Conservation (phyloP, 108 stramenopile genomes). For the Skeletonema costatum region DNA sequence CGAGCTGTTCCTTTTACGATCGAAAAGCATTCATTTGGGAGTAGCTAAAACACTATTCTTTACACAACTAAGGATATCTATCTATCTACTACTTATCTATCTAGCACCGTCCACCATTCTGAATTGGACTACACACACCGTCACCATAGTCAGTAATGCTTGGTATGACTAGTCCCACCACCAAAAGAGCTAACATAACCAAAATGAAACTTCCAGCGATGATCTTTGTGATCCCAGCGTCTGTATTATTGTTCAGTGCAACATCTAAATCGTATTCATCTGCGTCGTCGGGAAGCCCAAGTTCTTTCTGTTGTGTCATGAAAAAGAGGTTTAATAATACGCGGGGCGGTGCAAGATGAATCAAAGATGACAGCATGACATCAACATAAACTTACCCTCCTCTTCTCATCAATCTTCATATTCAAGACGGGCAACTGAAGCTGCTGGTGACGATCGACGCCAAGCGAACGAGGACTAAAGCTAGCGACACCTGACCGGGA, state of each 20-base stretch:
- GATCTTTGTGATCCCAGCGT: slow-evolving; percentile 82
- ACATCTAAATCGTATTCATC: slow-evolving; percentile 86
- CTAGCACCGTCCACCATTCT: slow-evolving; percentile 78
- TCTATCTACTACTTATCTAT: background rate
- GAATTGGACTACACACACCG: slow-evolving; percentile 83
- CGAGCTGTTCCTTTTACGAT: slow-evolving; percentile 88
- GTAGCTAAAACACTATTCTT: slow-evolving; percentile 10
- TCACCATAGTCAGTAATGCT: slow-evolving; percentile 74
- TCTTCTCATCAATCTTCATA: background rate
- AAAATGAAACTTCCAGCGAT: slow-evolving; percentile 88
- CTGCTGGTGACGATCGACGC: background rate
- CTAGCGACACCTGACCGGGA: background rate
- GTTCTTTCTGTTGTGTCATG: slow-evolving; percentile 37
- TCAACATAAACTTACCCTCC: background rate
- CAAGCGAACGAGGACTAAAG: background rate
- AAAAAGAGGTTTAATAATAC: background rate
- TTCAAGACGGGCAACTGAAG: no score
- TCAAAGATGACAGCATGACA: background rate
- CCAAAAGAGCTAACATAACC: slow-evolving; percentile 67
- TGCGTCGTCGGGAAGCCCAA: slow-evolving; percentile 83
- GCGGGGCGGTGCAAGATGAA: no score
- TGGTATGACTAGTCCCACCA: slow-evolving; percentile 78
- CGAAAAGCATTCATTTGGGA: slow-evolving; percentile 64
- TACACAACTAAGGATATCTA: background rate
- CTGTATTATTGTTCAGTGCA: slow-evolving; percentile 78